Evolutionary conservation across 768 basidiomycete genomes (phyloP), one percentile per base, ranked within the genome.

Genomic region (Tulasnella sp.): DNA sequence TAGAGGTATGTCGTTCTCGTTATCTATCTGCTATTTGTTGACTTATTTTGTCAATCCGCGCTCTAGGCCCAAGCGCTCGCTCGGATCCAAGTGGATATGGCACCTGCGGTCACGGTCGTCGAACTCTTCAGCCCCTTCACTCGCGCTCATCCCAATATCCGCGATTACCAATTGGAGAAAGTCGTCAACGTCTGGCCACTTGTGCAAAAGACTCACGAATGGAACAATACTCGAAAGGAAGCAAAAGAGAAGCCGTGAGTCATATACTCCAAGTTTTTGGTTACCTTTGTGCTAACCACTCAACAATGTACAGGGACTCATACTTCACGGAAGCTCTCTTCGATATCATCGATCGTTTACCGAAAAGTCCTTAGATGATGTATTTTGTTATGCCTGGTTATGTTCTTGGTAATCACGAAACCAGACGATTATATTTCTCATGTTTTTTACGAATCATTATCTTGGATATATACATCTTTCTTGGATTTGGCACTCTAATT

Each of bases 41-140:
- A 42, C 13, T 10, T 22, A 12, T 42, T n/a, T 31, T 9, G 16
- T 20, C 27, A 16, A 22, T 16, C 32, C 27, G 13, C 13, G 12
- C 24, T 31, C 32, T 25, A 45, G 43, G 35, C 48, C 9, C 48
- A 49, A 49, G 48, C 48, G 5, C 48, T 49, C 13, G 22, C 35
- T 12, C 48, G 48, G 15, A 49, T 49, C 35, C 27, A 35, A 16
- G 12, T 4, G 22, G 48, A 24, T 8, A 39, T 29, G 3, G 33
- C 27, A 15, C 48, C 48, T 13, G 16, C 41, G 16, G 48, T 49
- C 43, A 42, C 42, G 5, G 25, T 42, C 42, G 32, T 20, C 25
- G 50, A 52, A 25, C 50, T 52, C 3, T 52, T 52, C 50, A 52
- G 50, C 50, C 25, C 50, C 7, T 52, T 52, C 50, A 43, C 22